Conservation (phyloP, 169 alveolate genomes). For the Eimeria praecox region DNA sequence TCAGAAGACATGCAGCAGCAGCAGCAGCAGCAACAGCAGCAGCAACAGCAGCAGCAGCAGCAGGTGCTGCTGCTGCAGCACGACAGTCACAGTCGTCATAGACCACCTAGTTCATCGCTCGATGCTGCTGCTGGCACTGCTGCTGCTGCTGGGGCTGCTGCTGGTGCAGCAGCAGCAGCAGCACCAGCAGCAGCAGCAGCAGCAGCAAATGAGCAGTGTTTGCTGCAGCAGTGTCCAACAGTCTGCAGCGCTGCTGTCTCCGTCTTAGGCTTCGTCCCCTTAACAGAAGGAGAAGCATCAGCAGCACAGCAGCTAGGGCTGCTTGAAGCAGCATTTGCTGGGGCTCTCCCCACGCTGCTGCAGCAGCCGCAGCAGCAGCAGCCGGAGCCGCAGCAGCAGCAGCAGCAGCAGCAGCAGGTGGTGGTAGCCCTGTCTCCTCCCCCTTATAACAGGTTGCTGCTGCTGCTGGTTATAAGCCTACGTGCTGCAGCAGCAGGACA, state of each 20-base stretch:
- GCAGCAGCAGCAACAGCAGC: background rate
- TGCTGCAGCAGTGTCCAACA: slow-evolving; percentile 21
- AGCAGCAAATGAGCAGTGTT: background rate
- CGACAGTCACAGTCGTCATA: background rate
- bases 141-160: slow-evolving; percentile 26
- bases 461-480: slow-evolving; percentile 49
- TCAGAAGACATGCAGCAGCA: slow-evolving; percentile 15
- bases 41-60: background rate
- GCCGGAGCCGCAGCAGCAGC: slow-evolving; percentile 18
- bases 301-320: slow-evolving; percentile 2
- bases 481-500: slow-evolving; percentile 65
- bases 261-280: slow-evolving; percentile 28
- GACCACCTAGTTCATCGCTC: background rate
- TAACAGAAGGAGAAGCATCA: slow-evolving; percentile 9
- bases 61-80: background rate
- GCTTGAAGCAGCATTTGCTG: slow-evolving; percentile 32
- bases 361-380: slow-evolving; percentile 5
- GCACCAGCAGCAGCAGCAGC: slow-evolving; percentile 23
- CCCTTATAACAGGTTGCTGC: slow-evolving; percentile 45
- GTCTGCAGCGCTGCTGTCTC: slow-evolving; percentile 47
- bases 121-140: background rate
- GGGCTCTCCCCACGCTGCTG: slow-evolving; percentile 33
- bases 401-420: slow-evolving; percentile 28
- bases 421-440: slow-evolving; percentile 27
- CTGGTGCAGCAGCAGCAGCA: background rate